Conservation (phyloP, 768 basidiomycete genomes). For the Imleria badia region DNA sequence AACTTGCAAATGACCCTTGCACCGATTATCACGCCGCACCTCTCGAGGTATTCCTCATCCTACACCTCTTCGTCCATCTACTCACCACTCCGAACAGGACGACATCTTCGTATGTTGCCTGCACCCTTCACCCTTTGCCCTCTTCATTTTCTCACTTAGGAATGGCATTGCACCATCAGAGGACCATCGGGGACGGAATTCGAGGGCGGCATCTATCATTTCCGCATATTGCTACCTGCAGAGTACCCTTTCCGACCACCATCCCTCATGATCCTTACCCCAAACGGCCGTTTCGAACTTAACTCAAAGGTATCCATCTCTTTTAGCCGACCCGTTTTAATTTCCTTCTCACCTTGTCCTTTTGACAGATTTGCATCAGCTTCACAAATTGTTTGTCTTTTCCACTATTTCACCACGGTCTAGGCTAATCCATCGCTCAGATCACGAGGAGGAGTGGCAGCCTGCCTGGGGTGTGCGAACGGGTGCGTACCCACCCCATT, state of each 20-base stretch:
- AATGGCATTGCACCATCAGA: slow-evolving; percentile 98
- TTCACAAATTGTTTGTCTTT: slow-evolving; percentile 77
- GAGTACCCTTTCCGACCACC: slow-evolving; percentile 98
- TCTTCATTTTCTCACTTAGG: slow-evolving; percentile 37
- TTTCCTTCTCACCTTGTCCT: slow-evolving; percentile 5
- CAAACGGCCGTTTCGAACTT: slow-evolving; percentile 94
- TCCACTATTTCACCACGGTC: slow-evolving; percentile 20
- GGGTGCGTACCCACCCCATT: slow-evolving; percentile 44
- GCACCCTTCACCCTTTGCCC: slow-evolving; percentile 10
- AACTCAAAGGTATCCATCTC: slow-evolving; percentile 77
- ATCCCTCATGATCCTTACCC: slow-evolving; percentile 93
- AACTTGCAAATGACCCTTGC: slow-evolving; percentile 80
- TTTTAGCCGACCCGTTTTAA: slow-evolving; percentile 14
- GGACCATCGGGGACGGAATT: slow-evolving; percentile 88
- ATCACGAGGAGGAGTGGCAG: slow-evolving; percentile 97
- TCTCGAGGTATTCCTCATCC: slow-evolving; percentile 57
- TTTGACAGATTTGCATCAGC: slow-evolving; percentile 80
- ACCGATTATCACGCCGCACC: slow-evolving; percentile 84
- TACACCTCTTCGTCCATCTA: background rate
- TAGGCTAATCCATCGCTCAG: slow-evolving; percentile 41
- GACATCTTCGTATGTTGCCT: slow-evolving; percentile 75
- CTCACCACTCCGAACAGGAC: slow-evolving; percentile 47
- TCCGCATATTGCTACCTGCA: slow-evolving; percentile 85
- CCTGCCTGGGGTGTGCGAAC: slow-evolving; percentile 98
- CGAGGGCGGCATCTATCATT: slow-evolving; percentile 95